Base-by-base conservation (phyloP, 176 grass and related monocot genomes). In the Aegilops bicornis region DNA sequence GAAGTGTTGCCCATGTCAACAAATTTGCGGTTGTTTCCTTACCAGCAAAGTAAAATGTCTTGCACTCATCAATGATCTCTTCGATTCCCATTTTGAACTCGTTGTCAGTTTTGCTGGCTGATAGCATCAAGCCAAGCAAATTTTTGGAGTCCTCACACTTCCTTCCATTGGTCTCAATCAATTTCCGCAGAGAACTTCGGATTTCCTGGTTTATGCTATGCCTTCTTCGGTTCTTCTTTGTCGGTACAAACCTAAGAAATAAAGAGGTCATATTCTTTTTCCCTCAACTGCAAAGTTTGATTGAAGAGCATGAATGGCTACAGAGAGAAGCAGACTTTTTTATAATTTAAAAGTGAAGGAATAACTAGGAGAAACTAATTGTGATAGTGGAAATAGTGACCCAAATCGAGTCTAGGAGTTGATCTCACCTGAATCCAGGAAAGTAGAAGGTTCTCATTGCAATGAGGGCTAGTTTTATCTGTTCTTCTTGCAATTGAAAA, bases 61-160 rank as follows among this genome's bases (percentile, higher is more conserved):
- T 98, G 85, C 95, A 95, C 89, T 95, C 91, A 66, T 95, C 87
- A 66, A 98, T 93, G 74, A 98, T 98, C 71, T 95, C 95, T 83
- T 98, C 87, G 39, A 93, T 85, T 86, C 82, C 93, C 93, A 98
- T 92, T 88, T 81, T 86, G 25, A 88, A 85, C 85, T 88, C 77
- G 0, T 32, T 52, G n/a, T 69, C 87, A 85, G 82, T 31, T 76
- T 91, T 97, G 71, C 88, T 84, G 25, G 92, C 84, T 84, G 87
- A 89, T 52, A 97, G 45, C 95, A 97, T 97, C 74, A 97, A 54
- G 37, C 95, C 92, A 14, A 97, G 89, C 81, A 97, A 89, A 37
- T 93, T 97, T 64, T 87, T 95, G 13, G 92, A 88, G 85, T 91
- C 85, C 61, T 93, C 87, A 8, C 95, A 97, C 71, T 93, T 90